Evolutionary conservation across 208 protist species (phyloP).

Genomic region (Acanthamoeba royreba): DNA sequence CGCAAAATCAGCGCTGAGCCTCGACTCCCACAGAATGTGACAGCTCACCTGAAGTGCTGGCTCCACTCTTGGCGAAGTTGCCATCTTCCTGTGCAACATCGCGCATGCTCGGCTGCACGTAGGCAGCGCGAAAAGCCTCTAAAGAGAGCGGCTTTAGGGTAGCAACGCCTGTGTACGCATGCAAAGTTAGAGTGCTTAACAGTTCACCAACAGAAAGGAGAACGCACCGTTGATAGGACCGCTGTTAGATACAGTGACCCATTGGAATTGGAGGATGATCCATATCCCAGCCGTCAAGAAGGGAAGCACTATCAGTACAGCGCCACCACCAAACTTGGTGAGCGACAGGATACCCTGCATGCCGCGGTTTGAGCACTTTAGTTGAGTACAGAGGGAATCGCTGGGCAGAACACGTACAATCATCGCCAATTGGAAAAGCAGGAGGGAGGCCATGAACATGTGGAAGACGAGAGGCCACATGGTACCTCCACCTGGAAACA

Average conservation of each 20-base stretch:
- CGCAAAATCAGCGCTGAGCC: not conserved
- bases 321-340: not conserved
- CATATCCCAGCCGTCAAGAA: not conserved
- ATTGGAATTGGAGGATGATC: not conserved
- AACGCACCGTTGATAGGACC: not conserved
- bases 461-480: slow-evolving; percentile 8
- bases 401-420: not conserved
- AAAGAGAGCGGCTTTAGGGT: not conserved
- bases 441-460: not conserved
- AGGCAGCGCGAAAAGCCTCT: not conserved
- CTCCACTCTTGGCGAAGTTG: not conserved
- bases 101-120: not conserved
- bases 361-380: not conserved
- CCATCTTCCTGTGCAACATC: not conserved
- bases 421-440: not conserved
- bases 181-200: not conserved
- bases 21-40: not conserved
- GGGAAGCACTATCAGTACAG: not conserved
- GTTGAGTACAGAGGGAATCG: not conserved
- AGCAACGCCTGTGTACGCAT: not conserved
- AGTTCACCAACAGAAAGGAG: not conserved
- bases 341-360: not conserved
- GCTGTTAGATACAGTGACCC: not conserved
- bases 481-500: not conserved
- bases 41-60: not conserved